phyloP scores from a whole-genome alignment of 2,329 filamentous ascomycete species.

The Hypoxylon sp. region DNA sequence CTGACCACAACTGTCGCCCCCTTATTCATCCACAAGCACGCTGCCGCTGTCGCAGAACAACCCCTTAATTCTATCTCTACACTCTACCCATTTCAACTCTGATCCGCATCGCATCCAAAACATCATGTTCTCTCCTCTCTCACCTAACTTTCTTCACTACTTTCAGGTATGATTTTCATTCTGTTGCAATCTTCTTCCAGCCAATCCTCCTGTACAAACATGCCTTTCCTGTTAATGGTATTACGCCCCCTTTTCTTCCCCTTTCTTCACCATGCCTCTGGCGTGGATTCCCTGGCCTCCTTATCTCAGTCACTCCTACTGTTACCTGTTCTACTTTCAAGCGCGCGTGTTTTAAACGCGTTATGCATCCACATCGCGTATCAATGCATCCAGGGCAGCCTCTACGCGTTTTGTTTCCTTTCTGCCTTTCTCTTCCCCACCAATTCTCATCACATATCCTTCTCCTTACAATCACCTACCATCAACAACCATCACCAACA shows the following conservation, averaged over 20 bases:
- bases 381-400: neutral
- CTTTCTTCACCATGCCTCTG: neutral
- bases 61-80: neutral
- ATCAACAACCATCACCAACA: conserved; percentile 3
- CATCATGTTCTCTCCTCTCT: neutral
- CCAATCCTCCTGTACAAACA: neutral
- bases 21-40: neutral
- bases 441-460: neutral
- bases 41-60: neutral
- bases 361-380: neutral
- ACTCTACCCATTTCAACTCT: neutral
- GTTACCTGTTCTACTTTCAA: neutral
- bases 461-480: neutral
- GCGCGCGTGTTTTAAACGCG: neutral
- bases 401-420: neutral
- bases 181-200: neutral
- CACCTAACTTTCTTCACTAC: neutral
- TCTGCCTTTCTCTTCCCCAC: neutral
- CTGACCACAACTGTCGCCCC: neutral
- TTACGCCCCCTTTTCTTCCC: neutral
- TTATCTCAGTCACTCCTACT: neutral
- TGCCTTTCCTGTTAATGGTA: neutral
- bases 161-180: neutral
- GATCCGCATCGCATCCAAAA: neutral
- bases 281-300: neutral